These are phyloP conservation scores for Zasmidium angulare DNA, from an alignment of 2,329 filamentous ascomycete species.

Conservation along the genomic window DNA sequence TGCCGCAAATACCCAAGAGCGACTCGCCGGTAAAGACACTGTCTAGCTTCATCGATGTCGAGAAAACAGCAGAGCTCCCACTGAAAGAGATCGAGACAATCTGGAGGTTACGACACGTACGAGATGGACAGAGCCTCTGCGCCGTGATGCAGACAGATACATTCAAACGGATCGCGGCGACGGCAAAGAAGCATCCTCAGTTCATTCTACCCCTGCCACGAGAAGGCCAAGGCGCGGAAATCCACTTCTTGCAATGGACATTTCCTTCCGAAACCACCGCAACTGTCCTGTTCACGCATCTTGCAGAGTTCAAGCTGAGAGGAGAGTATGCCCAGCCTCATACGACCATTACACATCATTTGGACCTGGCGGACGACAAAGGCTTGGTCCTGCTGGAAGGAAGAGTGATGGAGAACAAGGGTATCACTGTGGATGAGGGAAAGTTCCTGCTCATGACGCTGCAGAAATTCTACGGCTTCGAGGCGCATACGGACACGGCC, in stretches of 20 bases:
- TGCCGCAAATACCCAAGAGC: constrained; percentile 26
- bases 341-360: constrained; percentile 89
- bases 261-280: constrained; percentile 68
- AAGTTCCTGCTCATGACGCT: constrained; percentile 88
- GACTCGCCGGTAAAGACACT: constrained; percentile 62
- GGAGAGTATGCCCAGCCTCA: constrained; percentile 90
- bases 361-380: constrained; percentile 72
- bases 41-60: constrained; percentile 71
- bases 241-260: constrained; percentile 95
- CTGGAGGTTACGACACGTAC: constrained; percentile 85
- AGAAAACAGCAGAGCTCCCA: constrained; percentile 72
- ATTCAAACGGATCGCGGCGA: constrained; percentile 70
- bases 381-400: constrained; percentile 86
- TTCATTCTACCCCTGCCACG: constrained; percentile 88
- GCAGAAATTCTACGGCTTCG: constrained; percentile 84
- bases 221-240: constrained; percentile 70
- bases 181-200: constrained; percentile 74
- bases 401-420: constrained; percentile 70
- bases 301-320: constrained; percentile 88
- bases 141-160: constrained; percentile 73
- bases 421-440: constrained; percentile 77
- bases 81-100: constrained; percentile 79
- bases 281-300: constrained; percentile 81
- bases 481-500: constrained; percentile 58
- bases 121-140: constrained; percentile 73